Percentiles rank a stretch among this genome's conserved stretches.
Evolutionary conservation across 1,284 basidiomycete genomes (phyloP).

Genomic region (Leccinum pachyderme): DNA sequence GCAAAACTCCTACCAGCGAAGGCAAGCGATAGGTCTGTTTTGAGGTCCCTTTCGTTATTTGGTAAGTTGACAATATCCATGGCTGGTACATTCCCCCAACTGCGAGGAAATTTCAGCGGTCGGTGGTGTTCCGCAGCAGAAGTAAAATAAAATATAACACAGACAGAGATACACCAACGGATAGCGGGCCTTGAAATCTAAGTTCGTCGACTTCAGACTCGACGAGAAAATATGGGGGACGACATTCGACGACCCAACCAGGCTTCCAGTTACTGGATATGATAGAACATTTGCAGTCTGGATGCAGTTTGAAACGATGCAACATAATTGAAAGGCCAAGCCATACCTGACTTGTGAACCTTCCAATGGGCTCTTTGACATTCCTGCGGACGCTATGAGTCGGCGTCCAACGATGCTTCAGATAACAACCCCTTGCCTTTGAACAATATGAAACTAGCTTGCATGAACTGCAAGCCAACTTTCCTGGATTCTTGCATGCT

Average conservation of each 20-base stretch:
- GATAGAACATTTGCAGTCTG: slow-evolving; percentile 28
- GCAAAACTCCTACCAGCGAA: slow-evolving; percentile 32
- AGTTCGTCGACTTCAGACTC: slow-evolving; percentile 6
- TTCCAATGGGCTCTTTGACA: slow-evolving; percentile 28
- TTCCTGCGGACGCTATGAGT: slow-evolving; percentile 13
- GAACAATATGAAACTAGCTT: slow-evolving; percentile 43
- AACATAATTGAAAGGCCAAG: background rate
- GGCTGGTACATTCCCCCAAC: slow-evolving; percentile 27
- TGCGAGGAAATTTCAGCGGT: slow-evolving; percentile 3
- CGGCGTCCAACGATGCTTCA: background rate
- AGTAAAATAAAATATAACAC: slow-evolving; percentile 1
- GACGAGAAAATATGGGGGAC: slow-evolving; percentile 22
- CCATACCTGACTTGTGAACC: slow-evolving; percentile 24
- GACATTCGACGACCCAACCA: slow-evolving; percentile 22
- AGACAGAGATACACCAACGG: slow-evolving; percentile 24
- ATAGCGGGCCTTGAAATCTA: slow-evolving; percentile 12
- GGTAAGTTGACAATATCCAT: slow-evolving; percentile 43
- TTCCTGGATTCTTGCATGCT: slow-evolving; percentile 31
- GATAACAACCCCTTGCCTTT: slow-evolving; percentile 23
- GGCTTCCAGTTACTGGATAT: slow-evolving; percentile 24
- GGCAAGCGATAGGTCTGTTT: slow-evolving; percentile 35
- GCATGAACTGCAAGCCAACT: slow-evolving; percentile 34
- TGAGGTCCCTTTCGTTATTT: slow-evolving; percentile 33
- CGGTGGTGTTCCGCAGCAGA: background rate
- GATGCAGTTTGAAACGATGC: background rate